Conservation (phyloP, 192 early-diverging fungal genomes). For the Podila verticillata region DNA sequence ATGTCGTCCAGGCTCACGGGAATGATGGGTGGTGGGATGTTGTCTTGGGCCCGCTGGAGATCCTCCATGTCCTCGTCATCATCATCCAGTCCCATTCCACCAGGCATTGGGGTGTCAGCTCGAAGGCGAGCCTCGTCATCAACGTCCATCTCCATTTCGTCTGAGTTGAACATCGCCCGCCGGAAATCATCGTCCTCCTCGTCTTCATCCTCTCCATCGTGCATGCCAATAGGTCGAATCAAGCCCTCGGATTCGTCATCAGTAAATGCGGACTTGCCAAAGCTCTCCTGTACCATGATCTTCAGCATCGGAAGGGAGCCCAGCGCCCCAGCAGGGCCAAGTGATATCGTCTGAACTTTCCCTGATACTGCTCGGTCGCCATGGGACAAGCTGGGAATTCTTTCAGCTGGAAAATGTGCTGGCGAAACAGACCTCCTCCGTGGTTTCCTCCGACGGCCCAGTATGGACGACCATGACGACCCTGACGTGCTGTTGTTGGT, state of each 20-base stretch:
- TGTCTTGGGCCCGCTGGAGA: conserved; percentile 37
- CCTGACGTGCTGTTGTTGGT: conserved; percentile 17
- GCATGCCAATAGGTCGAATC: conserved; percentile 31
- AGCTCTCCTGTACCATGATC: conserved; percentile 32
- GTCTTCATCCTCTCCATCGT: conserved; percentile 46
- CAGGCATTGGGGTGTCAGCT: conserved; percentile 48
- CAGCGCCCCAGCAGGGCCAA: conserved; percentile 12
- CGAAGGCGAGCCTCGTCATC: conserved; percentile 44
- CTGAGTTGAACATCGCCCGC: conserved; percentile 48
- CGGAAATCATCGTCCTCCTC: conserved; percentile 48
- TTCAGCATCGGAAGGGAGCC: conserved; percentile 8
- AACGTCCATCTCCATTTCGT: conserved; percentile 50
- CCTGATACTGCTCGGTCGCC: conserved; percentile 18
- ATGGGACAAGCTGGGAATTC: conserved; percentile 28
- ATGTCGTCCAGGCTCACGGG: conserved; percentile 30
- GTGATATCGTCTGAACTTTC: conserved; percentile 20
- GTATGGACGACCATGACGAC: conserved; percentile 35
- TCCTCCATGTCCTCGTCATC: conserved; percentile 43
- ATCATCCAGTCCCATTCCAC: conserved; percentile 44
- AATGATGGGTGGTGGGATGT: conserved; percentile 33
- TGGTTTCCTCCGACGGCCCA: conserved; percentile 41
- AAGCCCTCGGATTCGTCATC: conserved; percentile 6
- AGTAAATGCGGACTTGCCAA: conserved; percentile 6
- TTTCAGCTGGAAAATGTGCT: conserved; percentile 38
- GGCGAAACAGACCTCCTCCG: conserved; percentile 34